phyloP scores from a whole-genome alignment of 768 basidiomycete genomes.

The Daedaleopsis nitida region DNA sequence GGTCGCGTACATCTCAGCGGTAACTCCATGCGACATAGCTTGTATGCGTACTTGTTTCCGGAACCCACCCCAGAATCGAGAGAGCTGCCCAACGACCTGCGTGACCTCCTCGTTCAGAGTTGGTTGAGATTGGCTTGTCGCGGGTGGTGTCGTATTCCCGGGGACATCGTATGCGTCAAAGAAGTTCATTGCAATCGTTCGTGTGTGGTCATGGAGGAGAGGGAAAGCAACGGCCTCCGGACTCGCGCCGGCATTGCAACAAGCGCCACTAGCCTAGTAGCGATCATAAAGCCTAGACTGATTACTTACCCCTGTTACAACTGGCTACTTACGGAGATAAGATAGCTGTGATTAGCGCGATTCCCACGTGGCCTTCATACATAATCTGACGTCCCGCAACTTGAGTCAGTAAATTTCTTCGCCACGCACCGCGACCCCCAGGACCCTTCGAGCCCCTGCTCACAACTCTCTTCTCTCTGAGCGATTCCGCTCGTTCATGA shows the following conservation, averaged over 20 bases:
- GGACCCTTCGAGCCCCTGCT: background rate
- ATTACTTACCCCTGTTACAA: background rate
- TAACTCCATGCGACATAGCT: background rate
- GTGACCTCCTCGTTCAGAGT: conserved; percentile 85
- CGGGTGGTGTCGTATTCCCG: conserved; percentile 48
- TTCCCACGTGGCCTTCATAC: conserved; percentile 14
- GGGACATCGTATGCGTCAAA: conserved; percentile 68
- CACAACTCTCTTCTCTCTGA: conserved; percentile 15
- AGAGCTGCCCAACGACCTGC: conserved; percentile 86
- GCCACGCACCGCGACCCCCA: conserved; percentile 8
- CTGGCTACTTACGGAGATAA: background rate
- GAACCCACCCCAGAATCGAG: conserved; percentile 89
- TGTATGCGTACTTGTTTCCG: conserved; percentile 71
- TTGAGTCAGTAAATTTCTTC: conserved; percentile 20
- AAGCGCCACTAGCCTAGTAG: background rate
- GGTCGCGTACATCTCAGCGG: background rate
- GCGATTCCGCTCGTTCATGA: conserved; percentile 57
- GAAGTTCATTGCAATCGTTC: conserved; percentile 58
- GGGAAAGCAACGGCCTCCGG: background rate
- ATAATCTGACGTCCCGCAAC: conserved; percentile 16
- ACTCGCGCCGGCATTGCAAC: too few relatives aligned
- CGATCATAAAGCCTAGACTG: background rate
- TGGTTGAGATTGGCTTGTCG: conserved; percentile 46
- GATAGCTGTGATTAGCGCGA: background rate
- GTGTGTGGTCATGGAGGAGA: conserved; percentile 9